Conservation (phyloP, 352 stramenopile genomes). For the Globisporangium recalcitrans region DNA sequence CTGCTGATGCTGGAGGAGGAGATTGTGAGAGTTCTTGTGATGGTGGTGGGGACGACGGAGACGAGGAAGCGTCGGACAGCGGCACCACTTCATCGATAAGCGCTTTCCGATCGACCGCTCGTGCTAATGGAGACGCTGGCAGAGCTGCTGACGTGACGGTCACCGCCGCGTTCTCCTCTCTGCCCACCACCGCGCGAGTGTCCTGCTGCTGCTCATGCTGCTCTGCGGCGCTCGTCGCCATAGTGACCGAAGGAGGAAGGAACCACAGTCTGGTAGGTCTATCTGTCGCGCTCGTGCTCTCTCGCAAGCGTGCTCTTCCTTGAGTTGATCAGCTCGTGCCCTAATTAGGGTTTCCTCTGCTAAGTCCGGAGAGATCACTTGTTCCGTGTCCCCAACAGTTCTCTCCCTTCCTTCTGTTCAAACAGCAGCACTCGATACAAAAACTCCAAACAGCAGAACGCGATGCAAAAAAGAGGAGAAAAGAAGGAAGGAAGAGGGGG, state of each 20-base stretch:
- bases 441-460: background rate
- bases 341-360: slow-evolving; percentile 12
- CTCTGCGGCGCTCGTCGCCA: background rate
- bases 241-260: background rate
- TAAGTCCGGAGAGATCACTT: background rate
- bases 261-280: too few relatives aligned
- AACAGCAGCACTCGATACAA: background rate
- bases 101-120: background rate
- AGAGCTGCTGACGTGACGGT: background rate
- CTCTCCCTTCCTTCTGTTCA: background rate
- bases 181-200: background rate
- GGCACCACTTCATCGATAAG: slow-evolving; percentile 10
- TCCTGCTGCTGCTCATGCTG: background rate
- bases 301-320: background rate
- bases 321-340: background rate
- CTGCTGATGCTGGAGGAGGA: background rate
- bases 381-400: background rate
- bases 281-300: too few relatives aligned
- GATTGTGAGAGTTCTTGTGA: background rate
- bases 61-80: slow-evolving; percentile 2
- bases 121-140: background rate
- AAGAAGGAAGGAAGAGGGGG: background rate
- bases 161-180: background rate
- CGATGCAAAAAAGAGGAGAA: background rate
- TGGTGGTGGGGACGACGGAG: slow-evolving; percentile 4